These are phyloP conservation scores for Lactarius psammicola DNA, from an alignment of 768 basidiomycete species.

Conservation along the genomic window DNA sequence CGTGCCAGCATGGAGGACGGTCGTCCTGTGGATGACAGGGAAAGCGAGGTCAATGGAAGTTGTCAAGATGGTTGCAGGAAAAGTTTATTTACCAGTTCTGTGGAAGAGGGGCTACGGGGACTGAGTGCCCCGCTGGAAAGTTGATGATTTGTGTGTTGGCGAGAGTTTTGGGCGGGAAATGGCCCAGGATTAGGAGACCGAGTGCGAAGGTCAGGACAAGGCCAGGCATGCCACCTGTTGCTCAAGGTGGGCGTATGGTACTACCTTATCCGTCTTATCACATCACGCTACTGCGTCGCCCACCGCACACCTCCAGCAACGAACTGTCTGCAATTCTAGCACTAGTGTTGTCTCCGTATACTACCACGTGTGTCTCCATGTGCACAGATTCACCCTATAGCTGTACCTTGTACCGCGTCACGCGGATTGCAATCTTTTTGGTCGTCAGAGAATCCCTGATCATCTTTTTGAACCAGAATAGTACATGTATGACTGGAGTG, in stretches of 20 bases:
- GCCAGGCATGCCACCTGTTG: constrained; percentile 1
- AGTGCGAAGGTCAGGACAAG: not conserved
- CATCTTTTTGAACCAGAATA: not conserved
- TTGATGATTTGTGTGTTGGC: constrained; percentile 70
- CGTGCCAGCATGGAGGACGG: constrained; percentile 36
- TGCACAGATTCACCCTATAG: too few relatives aligned
- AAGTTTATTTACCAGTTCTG: constrained; percentile 30
- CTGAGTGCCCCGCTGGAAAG: constrained; percentile 40
- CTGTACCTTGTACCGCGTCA: too few relatives aligned
- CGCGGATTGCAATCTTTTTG: too few relatives aligned
- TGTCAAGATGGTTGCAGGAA: not conserved
- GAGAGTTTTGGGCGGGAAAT: constrained; percentile 1
- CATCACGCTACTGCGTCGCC: too few relatives aligned
- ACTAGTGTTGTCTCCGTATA: too few relatives aligned
- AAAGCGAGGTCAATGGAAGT: not conserved
- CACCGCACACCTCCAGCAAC: too few relatives aligned
- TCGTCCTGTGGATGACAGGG: constrained; percentile 45
- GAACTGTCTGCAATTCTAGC: too few relatives aligned
- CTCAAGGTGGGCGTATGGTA: too few relatives aligned
- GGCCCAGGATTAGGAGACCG: not conserved
- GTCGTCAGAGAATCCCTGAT: not conserved
- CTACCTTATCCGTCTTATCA: not conserved
- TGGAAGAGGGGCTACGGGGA: constrained; percentile 31
- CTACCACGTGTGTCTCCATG: too few relatives aligned
- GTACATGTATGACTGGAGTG: not conserved